Percentiles rank a stretch among this genome's conserved stretches.
Conservation (phyloP, 2,329 filamentous ascomycete genomes). For the Pyrenophora graminea region DNA sequence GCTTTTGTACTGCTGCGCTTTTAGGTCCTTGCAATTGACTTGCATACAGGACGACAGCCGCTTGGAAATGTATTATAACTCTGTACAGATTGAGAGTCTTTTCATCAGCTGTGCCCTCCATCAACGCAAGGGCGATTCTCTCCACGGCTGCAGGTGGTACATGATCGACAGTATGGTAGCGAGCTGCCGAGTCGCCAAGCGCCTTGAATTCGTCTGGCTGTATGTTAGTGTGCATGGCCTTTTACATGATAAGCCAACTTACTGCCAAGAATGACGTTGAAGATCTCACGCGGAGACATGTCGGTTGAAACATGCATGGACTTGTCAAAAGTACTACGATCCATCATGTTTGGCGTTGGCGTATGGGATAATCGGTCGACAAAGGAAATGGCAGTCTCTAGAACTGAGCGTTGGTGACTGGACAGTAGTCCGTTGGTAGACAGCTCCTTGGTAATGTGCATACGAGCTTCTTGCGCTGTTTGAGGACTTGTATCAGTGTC, state of each 20-base stretch:
- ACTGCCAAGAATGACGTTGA: constrained; percentile 35
- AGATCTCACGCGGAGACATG: constrained; percentile 31
- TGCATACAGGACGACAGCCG: constrained; percentile 30
- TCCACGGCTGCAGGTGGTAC: constrained; percentile 38
- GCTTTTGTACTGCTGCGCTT: constrained; percentile 27
- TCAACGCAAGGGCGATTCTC: constrained; percentile 34
- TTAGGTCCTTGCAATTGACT: constrained; percentile 31
- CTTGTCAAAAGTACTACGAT: constrained; percentile 32
- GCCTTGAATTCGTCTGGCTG: constrained; percentile 25
- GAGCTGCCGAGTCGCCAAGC: constrained; percentile 17
- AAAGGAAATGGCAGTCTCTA: constrained; percentile 37
- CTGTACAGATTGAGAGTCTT: constrained; percentile 37
- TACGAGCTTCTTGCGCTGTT: constrained; percentile 30
- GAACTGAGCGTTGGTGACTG: constrained; percentile 33
- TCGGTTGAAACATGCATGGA: constrained; percentile 31
- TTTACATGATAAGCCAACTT: constrained; percentile 1
- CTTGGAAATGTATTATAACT: constrained; percentile 40
- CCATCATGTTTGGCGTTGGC: constrained; percentile 24
- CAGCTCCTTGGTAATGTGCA: constrained; percentile 36
- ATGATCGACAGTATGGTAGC: constrained; percentile 35
- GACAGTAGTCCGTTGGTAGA: constrained; percentile 33
- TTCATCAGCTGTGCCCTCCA: constrained; percentile 36
- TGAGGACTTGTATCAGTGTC: constrained; percentile 27
- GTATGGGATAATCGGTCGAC: constrained; percentile 36
- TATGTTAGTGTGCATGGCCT: neutral